These are phyloP conservation scores for Diutina ranongensis DNA, from an alignment of 1,139 yeast genomes.

Conservation along the genomic window DNA sequence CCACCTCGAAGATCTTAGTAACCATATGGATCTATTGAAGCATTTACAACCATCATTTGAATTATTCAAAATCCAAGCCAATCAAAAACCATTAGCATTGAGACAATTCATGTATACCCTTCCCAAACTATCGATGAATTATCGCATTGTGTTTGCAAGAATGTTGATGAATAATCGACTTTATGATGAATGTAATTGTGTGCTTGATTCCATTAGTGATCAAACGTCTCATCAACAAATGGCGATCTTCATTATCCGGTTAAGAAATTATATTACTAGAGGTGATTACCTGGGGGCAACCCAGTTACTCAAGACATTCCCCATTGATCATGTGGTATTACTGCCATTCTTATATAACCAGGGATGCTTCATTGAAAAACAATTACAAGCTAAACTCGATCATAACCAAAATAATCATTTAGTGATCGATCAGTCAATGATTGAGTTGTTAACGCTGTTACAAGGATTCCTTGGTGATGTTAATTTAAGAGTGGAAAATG, in stretches of 20 bases:
- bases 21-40: background rate
- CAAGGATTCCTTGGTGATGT: slow-evolving; percentile 1
- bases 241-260: background rate
- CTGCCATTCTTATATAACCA: slow-evolving; percentile 1
- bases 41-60: background rate
- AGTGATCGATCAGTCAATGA: background rate
- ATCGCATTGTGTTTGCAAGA: background rate
- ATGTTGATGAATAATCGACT: slow-evolving; percentile 2
- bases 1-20: background rate
- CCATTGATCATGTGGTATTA: background rate
- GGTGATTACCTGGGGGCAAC: background rate
- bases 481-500: background rate
- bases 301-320: background rate
- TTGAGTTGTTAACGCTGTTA: background rate
- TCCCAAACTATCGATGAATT: background rate
- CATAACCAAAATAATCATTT: background rate
- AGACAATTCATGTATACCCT: background rate
- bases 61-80: background rate
- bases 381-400: background rate
- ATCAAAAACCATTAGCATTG: background rate
- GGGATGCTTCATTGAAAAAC: background rate
- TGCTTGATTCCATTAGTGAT: background rate
- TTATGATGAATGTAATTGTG: background rate
- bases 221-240: background rate
- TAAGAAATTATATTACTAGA: background rate